phyloP scores from a whole-genome alignment of 257 asterid genomes.

The Gardenia jasminoides region DNA sequence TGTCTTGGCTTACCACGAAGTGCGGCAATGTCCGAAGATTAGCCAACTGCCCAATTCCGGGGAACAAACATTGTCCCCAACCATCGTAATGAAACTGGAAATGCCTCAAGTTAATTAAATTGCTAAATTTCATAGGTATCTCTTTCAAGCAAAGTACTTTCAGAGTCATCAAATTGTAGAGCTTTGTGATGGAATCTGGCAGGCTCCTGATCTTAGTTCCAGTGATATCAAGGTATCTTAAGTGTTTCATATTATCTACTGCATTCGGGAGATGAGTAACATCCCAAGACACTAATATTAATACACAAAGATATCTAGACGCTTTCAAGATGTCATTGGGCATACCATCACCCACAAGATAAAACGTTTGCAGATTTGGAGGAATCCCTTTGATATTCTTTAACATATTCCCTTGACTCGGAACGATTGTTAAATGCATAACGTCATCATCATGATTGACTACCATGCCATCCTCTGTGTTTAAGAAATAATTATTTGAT shows the following conservation, averaged over 20 bases:
- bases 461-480: not conserved
- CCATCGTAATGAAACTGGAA: not conserved
- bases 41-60: constrained; percentile 23
- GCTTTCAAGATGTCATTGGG: not conserved
- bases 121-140: not conserved
- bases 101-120: constrained; percentile 24
- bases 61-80: constrained; percentile 4
- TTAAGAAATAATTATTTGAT: constrained; percentile 6
- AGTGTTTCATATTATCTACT: constrained; percentile 1
- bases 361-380: constrained; percentile 8
- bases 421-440: not conserved
- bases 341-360: not conserved
- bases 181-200: constrained; percentile 13
- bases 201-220: constrained; percentile 2
- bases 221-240: constrained; percentile 14
- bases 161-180: constrained; percentile 20
- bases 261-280: too few species aligned
- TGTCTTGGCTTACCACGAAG: constrained; percentile 8
- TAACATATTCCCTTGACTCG: not conserved
- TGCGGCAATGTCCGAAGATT: constrained; percentile 16
- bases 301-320: not conserved
- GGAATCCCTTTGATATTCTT: not conserved
- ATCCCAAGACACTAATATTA: not conserved
- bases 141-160: not conserved
- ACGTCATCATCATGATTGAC: not conserved